phyloP scores from a whole-genome alignment of 805 yeast genomes.

The Candida khao-thaluensis region DNA sequence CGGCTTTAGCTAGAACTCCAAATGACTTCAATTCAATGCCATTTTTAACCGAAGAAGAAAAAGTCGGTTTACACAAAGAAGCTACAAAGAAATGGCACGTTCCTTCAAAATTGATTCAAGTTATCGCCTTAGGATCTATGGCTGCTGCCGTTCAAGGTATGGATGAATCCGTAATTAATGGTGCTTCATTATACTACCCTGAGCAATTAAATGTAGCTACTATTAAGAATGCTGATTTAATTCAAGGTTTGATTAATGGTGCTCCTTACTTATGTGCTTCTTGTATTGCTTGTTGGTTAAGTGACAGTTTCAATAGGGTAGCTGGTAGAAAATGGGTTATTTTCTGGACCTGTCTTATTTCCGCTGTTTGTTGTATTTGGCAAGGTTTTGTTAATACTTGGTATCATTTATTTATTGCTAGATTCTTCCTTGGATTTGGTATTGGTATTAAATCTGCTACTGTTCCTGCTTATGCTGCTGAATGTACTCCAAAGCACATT shows the following conservation, averaged over 20 bases:
- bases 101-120: constrained; percentile 49
- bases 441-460: constrained; percentile 67
- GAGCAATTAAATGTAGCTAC: constrained; percentile 45
- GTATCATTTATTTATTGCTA: constrained; percentile 59
- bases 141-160: constrained; percentile 74
- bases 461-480: constrained; percentile 67
- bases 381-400: constrained; percentile 62
- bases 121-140: constrained; percentile 60
- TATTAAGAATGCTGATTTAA: constrained; percentile 49
- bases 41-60: constrained; percentile 46
- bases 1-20: constrained; percentile 59
- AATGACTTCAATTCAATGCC: constrained; percentile 56
- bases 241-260: constrained; percentile 60
- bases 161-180: constrained; percentile 72
- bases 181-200: constrained; percentile 64
- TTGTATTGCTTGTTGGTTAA: constrained; percentile 58
- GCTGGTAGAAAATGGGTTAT: constrained; percentile 63
- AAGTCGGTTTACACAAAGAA: constrained; percentile 47
- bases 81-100: constrained; percentile 45
- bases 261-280: constrained; percentile 66
- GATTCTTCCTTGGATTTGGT: constrained; percentile 62
- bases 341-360: constrained; percentile 57
- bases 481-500: constrained; percentile 54
- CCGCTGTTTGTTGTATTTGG: constrained; percentile 65
- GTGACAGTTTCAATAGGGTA: constrained; percentile 49